Base-by-base conservation (phyloP, 2,329 filamentous ascomycete species). In the Colletotrichum tamarilloi region DNA sequence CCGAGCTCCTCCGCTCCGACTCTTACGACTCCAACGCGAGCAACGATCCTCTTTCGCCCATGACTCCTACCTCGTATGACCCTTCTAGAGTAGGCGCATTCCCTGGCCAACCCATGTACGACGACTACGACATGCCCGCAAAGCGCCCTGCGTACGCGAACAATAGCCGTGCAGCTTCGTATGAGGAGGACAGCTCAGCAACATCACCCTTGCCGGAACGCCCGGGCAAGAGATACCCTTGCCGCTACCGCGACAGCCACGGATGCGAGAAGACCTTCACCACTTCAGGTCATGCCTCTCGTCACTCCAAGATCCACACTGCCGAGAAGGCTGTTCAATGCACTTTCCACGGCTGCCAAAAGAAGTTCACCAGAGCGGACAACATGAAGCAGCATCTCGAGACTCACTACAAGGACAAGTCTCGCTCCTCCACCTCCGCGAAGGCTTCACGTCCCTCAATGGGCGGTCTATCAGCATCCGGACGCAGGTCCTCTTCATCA, bases 321-420 rank as follows among this genome's bases (percentile, higher is more conserved):
- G 92, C 92, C 62, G 93, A 94, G 82, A 95, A 95, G 84, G 91
- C 91, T 16, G 92, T 94, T 26, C 89, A 87, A 49, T 92, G 90
- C 83, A 87, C 91, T 38, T 93, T 88, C 78, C 84, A 87, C 0
- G 92, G 92, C 73, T 95, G 93, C 85, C 89, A 90, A 81, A 95
- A 95, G 84, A 93, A 93, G 78, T 95, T 95, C 77, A 95, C 93
- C 12, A 92, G 93, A 75, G 92, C 92, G 77, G 93, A 95, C 86
- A 95, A 95, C 85, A 95, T 95, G 93, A 94, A 95, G 86, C 93
- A 95, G 83, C 93, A 95, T 78, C 88, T 94, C 35, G 90, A 94
- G 78, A 95, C 93, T 0, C 93, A 95, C 81, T 92, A 90, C 82
- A 92, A 91, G 82, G 88, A 91, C 75, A 89, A 89, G 83, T 84